Evolutionary conservation across 108 stramenopile genomes (phyloP).

Genomic region (Nitzschia sp.): DNA sequence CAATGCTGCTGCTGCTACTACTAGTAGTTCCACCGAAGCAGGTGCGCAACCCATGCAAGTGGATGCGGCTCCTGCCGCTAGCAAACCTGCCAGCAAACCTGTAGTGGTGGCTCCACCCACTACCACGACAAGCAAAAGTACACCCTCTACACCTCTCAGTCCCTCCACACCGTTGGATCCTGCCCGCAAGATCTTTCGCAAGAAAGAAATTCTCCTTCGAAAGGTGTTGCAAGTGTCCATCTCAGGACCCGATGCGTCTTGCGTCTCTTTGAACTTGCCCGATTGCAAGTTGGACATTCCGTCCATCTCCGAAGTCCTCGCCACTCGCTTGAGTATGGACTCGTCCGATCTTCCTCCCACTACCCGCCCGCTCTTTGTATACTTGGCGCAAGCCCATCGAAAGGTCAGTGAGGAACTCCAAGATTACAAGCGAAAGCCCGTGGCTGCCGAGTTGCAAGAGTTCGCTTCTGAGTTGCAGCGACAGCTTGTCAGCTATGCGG

Average conservation of each 20-base stretch:
- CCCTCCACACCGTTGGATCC: constrained; percentile 27
- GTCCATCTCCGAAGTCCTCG: constrained; percentile 72
- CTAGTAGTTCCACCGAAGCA: constrained; percentile 3
- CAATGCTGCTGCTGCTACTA: constrained; percentile 1
- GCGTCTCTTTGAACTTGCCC: too few relatives aligned
- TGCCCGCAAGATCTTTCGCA: constrained; percentile 57
- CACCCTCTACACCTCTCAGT: constrained; percentile 2
- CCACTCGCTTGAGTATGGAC: constrained; percentile 49
- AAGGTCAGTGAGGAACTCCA: constrained; percentile 69
- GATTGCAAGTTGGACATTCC: constrained; percentile 29
- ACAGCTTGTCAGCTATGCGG: constrained; percentile 77
- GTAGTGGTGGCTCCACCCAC: constrained; percentile 18
- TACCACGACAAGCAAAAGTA: constrained; percentile 39
- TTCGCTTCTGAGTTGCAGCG: constrained; percentile 62
- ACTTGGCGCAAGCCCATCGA: constrained; percentile 60
- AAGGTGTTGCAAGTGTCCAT: constrained; percentile 51
- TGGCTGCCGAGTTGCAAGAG: constrained; percentile 45
- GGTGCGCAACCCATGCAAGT: constrained; percentile 47
- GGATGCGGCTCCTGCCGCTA: constrained; percentile 25
- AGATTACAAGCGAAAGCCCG: constrained; percentile 13
- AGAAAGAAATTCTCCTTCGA: constrained; percentile 59
- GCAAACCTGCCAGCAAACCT: constrained; percentile 4
- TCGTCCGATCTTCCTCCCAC: constrained; percentile 16
- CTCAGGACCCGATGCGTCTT: too few relatives aligned
- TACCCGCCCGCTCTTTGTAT: constrained; percentile 45